Conservation (phyloP, 2,329 filamentous ascomycete genomes). For the Alternaria sp. region DNA sequence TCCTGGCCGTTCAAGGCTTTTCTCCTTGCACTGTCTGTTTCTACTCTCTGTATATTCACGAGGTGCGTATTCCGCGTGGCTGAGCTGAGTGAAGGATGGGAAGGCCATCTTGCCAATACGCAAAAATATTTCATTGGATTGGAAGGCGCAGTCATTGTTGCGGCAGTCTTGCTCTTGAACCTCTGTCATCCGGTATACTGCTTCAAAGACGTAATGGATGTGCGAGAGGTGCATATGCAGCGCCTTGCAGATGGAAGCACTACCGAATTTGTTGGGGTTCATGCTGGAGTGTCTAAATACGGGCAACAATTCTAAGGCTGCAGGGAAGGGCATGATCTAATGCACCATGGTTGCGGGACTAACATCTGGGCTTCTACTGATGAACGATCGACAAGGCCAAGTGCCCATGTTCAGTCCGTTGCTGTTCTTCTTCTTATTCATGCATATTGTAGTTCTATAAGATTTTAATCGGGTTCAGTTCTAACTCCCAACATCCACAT, state of each 20-base stretch:
- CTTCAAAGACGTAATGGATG: constrained; percentile 43
- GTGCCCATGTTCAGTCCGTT: background rate
- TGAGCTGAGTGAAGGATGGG: constrained; percentile 72
- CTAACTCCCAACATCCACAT: background rate
- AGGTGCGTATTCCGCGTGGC: constrained; percentile 72
- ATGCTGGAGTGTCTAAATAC: constrained; percentile 4
- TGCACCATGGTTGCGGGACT: background rate
- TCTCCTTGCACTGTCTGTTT: constrained; percentile 62
- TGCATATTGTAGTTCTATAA: background rate
- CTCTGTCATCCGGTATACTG: constrained; percentile 50
- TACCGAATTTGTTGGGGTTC: constrained; percentile 9
- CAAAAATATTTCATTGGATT: constrained; percentile 52
- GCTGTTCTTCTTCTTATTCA: background rate
- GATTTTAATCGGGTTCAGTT: background rate
- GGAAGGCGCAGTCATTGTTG: constrained; percentile 47
- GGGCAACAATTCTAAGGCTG: background rate
- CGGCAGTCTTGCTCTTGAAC: constrained; percentile 47
- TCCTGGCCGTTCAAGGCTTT: constrained; percentile 63
- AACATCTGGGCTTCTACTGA: background rate
- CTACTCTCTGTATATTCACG: constrained; percentile 71
- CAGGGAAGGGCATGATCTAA: background rate
- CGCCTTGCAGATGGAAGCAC: constrained; percentile 13
- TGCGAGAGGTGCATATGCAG: constrained; percentile 7
- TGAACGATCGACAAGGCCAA: too few species aligned
- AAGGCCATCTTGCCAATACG: constrained; percentile 63